Percentiles rank a stretch among this genome's conserved stretches.
phyloP scores from a whole-genome alignment of 345 rosid species.

The Moringa oleifera region DNA sequence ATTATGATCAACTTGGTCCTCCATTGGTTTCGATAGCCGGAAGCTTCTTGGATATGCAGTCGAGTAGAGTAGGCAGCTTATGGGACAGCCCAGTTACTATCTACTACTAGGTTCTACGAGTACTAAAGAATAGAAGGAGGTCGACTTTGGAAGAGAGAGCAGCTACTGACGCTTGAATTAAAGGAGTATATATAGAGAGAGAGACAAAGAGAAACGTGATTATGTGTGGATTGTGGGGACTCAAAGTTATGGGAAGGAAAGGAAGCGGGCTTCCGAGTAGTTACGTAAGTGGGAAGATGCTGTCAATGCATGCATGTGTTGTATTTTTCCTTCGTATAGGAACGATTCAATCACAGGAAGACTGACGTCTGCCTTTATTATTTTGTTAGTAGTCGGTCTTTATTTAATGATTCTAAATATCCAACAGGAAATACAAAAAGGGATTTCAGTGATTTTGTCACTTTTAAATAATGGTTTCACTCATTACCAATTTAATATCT shows the following conservation, averaged over 20 bases:
- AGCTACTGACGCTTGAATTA: conserved; percentile 1
- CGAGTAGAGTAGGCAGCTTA: too few species aligned
- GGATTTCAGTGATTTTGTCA: too few species aligned
- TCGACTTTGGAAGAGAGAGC: background rate
- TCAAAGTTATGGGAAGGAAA: background rate
- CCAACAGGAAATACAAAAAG: too few species aligned
- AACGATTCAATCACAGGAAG: conserved; percentile 1
- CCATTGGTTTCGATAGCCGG: too few species aligned
- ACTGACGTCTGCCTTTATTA: background rate
- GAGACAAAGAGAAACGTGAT: background rate
- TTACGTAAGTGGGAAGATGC: conserved; percentile 30
- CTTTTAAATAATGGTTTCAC: too few species aligned
- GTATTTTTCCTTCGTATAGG: conserved; percentile 6
- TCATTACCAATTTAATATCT: too few species aligned
- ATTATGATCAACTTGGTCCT: conserved; percentile 8
- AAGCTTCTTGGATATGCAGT: too few species aligned
- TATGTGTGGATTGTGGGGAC: background rate
- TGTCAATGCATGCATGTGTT: conserved; percentile 16
- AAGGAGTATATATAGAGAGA: conserved; percentile 6
- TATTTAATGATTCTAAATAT: too few species aligned
- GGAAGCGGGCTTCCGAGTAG: conserved; percentile 39
- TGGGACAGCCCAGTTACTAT: too few species aligned
- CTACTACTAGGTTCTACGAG: too few species aligned
- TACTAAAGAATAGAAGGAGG: too few species aligned
- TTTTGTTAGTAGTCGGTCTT: too few species aligned